Conservation (phyloP, 2,329 filamentous ascomycete species). For the Claviceps humidiphila region DNA sequence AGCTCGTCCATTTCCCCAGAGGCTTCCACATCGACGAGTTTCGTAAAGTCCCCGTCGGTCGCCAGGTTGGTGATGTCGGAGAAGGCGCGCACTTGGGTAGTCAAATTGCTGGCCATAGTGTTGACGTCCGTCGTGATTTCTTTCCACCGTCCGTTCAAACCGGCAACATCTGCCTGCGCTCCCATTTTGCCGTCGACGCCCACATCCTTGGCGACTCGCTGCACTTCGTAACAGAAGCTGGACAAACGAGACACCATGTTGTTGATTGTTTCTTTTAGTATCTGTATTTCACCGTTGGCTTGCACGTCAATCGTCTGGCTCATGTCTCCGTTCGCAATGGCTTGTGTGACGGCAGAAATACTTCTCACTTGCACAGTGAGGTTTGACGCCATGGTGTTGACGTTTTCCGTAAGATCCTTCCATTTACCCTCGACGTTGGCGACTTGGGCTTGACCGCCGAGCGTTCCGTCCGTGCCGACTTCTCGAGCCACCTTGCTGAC, state of each 20-base stretch:
- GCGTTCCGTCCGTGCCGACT: conserved; percentile 88
- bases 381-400: conserved; percentile 64
- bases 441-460: conserved; percentile 86
- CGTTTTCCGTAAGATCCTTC: conserved; percentile 89
- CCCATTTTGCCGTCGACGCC: conserved; percentile 98
- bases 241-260: conserved; percentile 96
- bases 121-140: conserved; percentile 97
- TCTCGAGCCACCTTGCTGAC: conserved; percentile 92
- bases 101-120: conserved; percentile 70
- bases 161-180: conserved; percentile 86
- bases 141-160: conserved; percentile 90
- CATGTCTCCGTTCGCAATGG: conserved; percentile 91
- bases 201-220: conserved; percentile 90
- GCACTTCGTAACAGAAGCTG: conserved; percentile 91
- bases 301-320: conserved; percentile 92
- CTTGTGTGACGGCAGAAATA: conserved; percentile 88
- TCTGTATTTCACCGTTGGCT: conserved; percentile 85
- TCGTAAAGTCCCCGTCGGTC: conserved; percentile 93
- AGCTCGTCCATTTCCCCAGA: conserved; percentile 98
- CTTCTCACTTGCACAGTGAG: conserved; percentile 67
- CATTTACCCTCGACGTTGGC: conserved; percentile 95
- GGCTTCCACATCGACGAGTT: conserved; percentile 90
- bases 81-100: conserved; percentile 93
- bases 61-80: conserved; percentile 97
- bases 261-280: conserved; percentile 92